Conservation (phyloP, 1,139 yeast species). For the Candida pseudoviswanathii region DNA sequence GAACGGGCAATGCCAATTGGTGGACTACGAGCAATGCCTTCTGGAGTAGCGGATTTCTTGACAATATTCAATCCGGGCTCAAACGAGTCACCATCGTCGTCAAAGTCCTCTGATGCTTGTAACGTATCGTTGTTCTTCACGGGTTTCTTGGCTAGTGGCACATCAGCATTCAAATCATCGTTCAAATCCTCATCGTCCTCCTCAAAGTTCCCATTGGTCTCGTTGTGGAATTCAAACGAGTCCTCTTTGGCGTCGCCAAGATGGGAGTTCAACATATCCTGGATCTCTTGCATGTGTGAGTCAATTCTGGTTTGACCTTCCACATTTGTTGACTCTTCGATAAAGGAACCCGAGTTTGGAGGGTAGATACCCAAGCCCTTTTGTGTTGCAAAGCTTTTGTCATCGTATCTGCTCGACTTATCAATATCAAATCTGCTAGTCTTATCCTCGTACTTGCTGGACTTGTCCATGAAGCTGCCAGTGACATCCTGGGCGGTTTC, state of each 20-base stretch:
- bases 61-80: slow-evolving; percentile 26
- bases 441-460: slow-evolving; percentile 4
- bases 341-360: slow-evolving; percentile 15
- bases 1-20: neutral
- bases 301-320: slow-evolving; percentile 17
- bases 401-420: slow-evolving; percentile 5
- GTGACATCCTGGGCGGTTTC: neutral
- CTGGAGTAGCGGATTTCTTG: slow-evolving; percentile 15
- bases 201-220: neutral
- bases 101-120: neutral
- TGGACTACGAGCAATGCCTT: slow-evolving; percentile 9
- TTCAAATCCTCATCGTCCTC: slow-evolving; percentile 4
- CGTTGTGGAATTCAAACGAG: slow-evolving; percentile 9
- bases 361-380: slow-evolving; percentile 15
- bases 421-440: neutral
- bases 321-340: slow-evolving; percentile 16
- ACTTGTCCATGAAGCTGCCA: slow-evolving; percentile 1
- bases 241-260: slow-evolving; percentile 12
- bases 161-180: slow-evolving; percentile 1
- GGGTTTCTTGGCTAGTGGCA: neutral
- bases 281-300: slow-evolving; percentile 46
- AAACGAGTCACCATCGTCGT: slow-evolving; percentile 6
- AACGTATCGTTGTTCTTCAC: neutral
- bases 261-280: slow-evolving; percentile 37
- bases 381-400: slow-evolving; percentile 3